Percentiles rank a stretch among this genome's conserved stretches.
Conservation (phyloP, 2,329 filamentous ascomycete species). For the Aspergillus transmontanensis region DNA sequence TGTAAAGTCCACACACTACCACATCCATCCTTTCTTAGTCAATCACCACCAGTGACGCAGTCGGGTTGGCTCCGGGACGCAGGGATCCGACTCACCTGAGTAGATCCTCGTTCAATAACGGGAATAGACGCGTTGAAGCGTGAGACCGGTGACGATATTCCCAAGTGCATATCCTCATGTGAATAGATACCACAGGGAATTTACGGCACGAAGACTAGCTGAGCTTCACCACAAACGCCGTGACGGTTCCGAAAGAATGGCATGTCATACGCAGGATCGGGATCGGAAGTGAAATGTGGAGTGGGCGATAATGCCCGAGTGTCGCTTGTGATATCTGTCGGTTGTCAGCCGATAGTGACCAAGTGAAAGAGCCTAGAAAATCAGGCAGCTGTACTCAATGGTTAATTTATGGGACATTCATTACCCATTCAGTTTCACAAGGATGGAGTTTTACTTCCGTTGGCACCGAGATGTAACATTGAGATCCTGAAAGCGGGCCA, state of each 20-base stretch:
- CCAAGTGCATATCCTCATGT: background rate
- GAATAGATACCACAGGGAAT: background rate
- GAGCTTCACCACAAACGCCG: background rate
- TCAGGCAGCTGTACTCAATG: background rate
- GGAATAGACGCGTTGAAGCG: background rate
- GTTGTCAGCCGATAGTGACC: background rate
- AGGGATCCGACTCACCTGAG: background rate
- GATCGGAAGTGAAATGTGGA: background rate
- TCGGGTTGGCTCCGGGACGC: background rate
- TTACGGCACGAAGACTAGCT: background rate
- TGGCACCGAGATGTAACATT: background rate
- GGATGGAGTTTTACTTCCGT: background rate
- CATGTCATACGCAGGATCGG: background rate
- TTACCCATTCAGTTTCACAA: no score
- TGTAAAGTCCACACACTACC: background rate
- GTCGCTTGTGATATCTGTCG: background rate
- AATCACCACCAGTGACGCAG: background rate
- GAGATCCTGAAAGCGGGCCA: no score
- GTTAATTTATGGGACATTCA: no score
- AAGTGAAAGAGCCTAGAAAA: background rate
- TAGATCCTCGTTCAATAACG: background rate
- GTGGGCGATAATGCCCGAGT: background rate
- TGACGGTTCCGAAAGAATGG: background rate
- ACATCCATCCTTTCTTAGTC: background rate
- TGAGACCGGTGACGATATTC: background rate